A percentile compares a stretch with the other conserved stretches of the same genome.
phyloP scores from a whole-genome alignment of 2,329 filamentous ascomycete species.

The Teratosphaeria epicoccoides region DNA sequence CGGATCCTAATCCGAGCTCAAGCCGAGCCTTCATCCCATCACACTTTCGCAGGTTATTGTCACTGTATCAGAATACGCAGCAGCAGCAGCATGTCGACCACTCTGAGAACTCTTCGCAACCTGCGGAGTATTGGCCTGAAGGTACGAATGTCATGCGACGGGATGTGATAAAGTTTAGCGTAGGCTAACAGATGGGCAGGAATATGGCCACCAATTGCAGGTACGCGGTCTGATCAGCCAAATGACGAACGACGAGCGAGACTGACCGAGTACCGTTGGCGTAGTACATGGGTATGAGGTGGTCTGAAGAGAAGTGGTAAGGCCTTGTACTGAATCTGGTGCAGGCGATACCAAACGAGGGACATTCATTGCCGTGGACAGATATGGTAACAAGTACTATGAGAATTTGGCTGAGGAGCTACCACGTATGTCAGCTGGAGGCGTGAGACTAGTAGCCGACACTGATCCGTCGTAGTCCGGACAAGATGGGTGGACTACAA shows the following conservation, averaged over 20 bases:
- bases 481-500: slow-evolving; percentile 98
- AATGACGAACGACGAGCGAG: slow-evolving; percentile 12
- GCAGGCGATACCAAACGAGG: slow-evolving; percentile 94
- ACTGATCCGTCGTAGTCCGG: slow-evolving; percentile 50
- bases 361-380: slow-evolving; percentile 70
- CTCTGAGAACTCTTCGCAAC: slow-evolving; percentile 76
- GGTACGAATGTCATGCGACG: slow-evolving; percentile 40
- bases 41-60: not conserved
- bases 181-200: slow-evolving; percentile 44
- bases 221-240: slow-evolving; percentile 44
- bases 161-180: not conserved
- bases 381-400: slow-evolving; percentile 94
- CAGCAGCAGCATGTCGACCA: slow-evolving; percentile 67
- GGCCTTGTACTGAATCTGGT: slow-evolving; percentile 20
- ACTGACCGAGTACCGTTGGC: slow-evolving; percentile 2
- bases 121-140: slow-evolving; percentile 79
- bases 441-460: slow-evolving; percentile 3
- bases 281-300: slow-evolving; percentile 28
- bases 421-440: slow-evolving; percentile 52
- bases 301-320: not conserved
- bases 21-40: not conserved
- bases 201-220: slow-evolving; percentile 86
- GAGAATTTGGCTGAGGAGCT: slow-evolving; percentile 88
- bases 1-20: not conserved
- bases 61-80: no score